These are phyloP conservation scores for Penstemon barbatus DNA, from an alignment of 257 asterid genomes.

Conservation along the genomic window DNA sequence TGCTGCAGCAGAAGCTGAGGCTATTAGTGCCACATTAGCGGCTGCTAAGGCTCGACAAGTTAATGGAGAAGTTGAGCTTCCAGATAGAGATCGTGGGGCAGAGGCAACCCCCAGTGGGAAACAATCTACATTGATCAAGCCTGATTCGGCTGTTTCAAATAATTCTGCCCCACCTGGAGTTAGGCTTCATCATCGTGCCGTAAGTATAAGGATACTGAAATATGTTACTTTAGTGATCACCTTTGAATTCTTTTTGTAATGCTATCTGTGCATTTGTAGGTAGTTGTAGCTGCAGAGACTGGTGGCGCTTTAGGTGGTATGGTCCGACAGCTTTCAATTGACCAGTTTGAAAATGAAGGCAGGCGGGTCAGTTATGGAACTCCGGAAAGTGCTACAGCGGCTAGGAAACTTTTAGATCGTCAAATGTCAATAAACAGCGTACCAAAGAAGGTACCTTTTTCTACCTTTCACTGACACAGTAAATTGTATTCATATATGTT, in stretches of 20 bases:
- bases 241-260: constrained; percentile 26
- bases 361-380: constrained; percentile 98
- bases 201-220: constrained; percentile 47
- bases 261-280: constrained; percentile 51
- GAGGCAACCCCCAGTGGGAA: constrained; percentile 98
- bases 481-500: neutral
- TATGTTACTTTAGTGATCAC: constrained; percentile 13
- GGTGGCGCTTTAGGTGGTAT: constrained; percentile 99
- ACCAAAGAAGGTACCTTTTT: constrained; percentile 75
- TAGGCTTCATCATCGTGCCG: constrained; percentile 99
- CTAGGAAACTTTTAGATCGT: constrained; percentile 92
- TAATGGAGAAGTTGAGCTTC: constrained; percentile 91
- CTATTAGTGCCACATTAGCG: constrained; percentile 89
- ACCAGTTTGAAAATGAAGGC: constrained; percentile 98
- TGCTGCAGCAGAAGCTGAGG: constrained; percentile 98
- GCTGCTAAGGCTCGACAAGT: constrained; percentile 98
- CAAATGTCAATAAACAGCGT: constrained; percentile 95
- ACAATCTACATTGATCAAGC: constrained; percentile 75
- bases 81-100: constrained; percentile 95
- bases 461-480: constrained; percentile 5
- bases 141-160: constrained; percentile 67
- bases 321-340: constrained; percentile 98
- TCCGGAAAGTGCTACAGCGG: constrained; percentile 98
- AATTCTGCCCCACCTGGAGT: constrained; percentile 85
- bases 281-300: constrained; percentile 97